Base-by-base conservation (phyloP, 2,329 filamentous ascomycete genomes). In the Pseudogymnoascus sp. region DNA sequence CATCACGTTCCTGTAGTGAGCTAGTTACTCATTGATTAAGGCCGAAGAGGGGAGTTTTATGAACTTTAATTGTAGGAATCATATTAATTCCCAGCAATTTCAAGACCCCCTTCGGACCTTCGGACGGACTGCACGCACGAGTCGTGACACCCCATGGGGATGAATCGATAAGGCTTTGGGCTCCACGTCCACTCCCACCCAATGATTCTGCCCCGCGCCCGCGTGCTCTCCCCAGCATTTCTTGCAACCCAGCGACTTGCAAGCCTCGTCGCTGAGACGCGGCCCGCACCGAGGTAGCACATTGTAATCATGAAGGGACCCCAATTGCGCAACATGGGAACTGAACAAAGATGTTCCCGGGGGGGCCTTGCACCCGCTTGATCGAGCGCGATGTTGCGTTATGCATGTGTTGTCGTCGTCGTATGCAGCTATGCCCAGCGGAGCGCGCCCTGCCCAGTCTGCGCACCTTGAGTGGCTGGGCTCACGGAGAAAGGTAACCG, bases 401-500 rank as follows among this genome's bases (percentile, higher is more conserved):
- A 54, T 54, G 47, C 47, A 54, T 54, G 47, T 54, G 47, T 54
- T 47, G 41, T 47, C 32, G 47, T 47, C 32, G 47, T 54, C 47
- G 28, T 32, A 54, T 54, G 47, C 47, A 54, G 47, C 28, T 54
- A 32, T 54, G 47, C 47, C 47, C 47, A 54, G 47, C 47, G 47
- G 7, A 30, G 22, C 18, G 18, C 47, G 47, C 28, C 47, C 16
- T 54, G 47, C 25, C 47, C 28, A 22, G 28, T 54, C 47, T 32
- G 47, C 28, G 47, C 28, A 8, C 30, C 28, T 9, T 54, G 47
- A 54, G n/a, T 54, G 47, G 47, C 47, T 32, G 28, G n/a, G 47
- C 47, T n/a, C 25, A 32, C 25, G 47, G 47, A 54, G 47, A 32
- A 18, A 54, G n/a, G 47, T 54, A 32, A 54, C 47, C 47, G 28